Percentiles rank a stretch among this genome's conserved stretches.
Conservation (phyloP, 306 rosid species). For the Acacia crassicarpa region DNA sequence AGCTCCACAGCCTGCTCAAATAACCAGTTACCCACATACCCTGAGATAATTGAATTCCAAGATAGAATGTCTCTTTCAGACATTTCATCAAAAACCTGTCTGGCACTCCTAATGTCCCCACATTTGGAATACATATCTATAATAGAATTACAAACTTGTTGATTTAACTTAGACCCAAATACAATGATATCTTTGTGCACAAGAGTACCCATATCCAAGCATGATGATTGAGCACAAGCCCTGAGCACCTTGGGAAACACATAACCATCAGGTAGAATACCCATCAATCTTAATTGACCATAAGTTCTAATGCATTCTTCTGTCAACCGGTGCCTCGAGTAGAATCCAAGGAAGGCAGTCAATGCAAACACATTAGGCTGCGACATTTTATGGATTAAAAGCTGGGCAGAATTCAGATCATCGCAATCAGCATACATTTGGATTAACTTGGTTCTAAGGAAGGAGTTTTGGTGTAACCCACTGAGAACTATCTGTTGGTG, state of each 20-base stretch:
- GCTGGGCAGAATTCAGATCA: conserved; percentile 29
- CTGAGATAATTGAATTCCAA: conserved; percentile 54
- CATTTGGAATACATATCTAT: conserved; percentile 53
- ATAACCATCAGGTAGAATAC: conserved; percentile 38
- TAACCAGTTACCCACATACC: conserved; percentile 44
- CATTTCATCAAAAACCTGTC: conserved; percentile 44
- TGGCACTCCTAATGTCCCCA: conserved; percentile 29
- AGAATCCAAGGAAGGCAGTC: conserved; percentile 43
- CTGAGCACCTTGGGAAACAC: conserved; percentile 52
- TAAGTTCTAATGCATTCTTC: conserved; percentile 35
- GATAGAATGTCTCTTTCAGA: conserved; percentile 38
- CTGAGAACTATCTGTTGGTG: conserved; percentile 36
- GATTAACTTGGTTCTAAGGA: conserved; percentile 44
- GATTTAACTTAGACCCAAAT: conserved; percentile 22
- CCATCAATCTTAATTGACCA: conserved; percentile 26
- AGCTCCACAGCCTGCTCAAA: conserved; percentile 30
- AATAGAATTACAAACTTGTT: conserved; percentile 39
- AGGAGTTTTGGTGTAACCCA: conserved; percentile 29
- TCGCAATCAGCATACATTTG: conserved; percentile 51
- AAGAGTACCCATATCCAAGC: conserved; percentile 24
- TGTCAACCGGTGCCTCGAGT: conserved; percentile 34
- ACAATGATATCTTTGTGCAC: conserved; percentile 41
- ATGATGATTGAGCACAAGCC: conserved; percentile 37
- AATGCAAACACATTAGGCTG: conserved; percentile 52
- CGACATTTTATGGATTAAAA: conserved; percentile 30